Conservation (phyloP, 2,329 filamentous ascomycete species). For the Microascus cirrosus region DNA sequence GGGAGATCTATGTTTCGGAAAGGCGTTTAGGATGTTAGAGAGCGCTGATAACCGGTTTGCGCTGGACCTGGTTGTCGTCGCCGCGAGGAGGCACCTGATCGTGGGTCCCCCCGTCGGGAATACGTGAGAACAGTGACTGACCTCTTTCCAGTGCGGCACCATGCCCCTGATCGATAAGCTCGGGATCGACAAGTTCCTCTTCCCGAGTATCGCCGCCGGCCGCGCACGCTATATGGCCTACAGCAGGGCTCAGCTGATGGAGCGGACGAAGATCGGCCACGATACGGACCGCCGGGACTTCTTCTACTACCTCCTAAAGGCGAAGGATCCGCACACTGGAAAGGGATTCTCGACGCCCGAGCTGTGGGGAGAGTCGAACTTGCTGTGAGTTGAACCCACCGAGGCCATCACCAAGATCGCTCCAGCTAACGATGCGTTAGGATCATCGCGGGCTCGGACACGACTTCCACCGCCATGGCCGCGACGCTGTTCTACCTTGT, state of each 20-base stretch:
- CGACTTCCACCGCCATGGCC: constrained; percentile 57
- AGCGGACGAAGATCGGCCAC: constrained; percentile 55
- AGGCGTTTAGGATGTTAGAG: constrained; percentile 52
- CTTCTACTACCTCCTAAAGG: constrained; percentile 64
- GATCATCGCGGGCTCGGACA: constrained; percentile 62
- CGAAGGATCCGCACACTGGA: constrained; percentile 60
- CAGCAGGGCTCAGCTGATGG: constrained; percentile 53
- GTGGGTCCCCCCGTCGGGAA: constrained; percentile 28
- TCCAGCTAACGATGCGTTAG: constrained; percentile 14
- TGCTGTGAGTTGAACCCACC: constrained; percentile 34
- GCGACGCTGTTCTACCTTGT: constrained; percentile 53
- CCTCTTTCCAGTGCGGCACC: constrained; percentile 49
- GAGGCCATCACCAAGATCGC: too few species aligned
- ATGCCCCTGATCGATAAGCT: constrained; percentile 59
- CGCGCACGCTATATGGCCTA: constrained; percentile 62
- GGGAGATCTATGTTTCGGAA: constrained; percentile 49
- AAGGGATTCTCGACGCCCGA: constrained; percentile 54
- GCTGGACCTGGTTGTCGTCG: constrained; percentile 54
- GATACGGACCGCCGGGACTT: constrained; percentile 61
- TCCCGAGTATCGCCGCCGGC: constrained; percentile 54
- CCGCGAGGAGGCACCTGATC: constrained; percentile 57
- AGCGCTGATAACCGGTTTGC: constrained; percentile 52
- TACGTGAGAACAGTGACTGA: neutral
- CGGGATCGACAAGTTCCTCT: constrained; percentile 56
- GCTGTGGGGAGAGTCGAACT: constrained; percentile 60